These are phyloP conservation scores for Aristolochia contorta DNA, from an alignment of 164 flowering plant species.

Conservation along the genomic window DNA sequence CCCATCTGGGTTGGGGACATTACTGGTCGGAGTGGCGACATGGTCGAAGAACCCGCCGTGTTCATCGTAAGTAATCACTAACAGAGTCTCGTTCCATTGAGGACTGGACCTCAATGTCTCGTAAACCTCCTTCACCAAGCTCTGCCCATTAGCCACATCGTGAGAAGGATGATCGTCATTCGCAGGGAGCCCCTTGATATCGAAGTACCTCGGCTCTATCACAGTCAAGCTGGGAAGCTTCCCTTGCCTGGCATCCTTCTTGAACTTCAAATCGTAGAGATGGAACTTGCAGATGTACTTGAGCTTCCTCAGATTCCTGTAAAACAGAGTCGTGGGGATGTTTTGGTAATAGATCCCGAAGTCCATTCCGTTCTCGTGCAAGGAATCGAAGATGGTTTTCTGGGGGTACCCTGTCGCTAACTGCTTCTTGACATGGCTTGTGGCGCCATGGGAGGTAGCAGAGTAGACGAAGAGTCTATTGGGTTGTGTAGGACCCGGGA, in stretches of 20 bases:
- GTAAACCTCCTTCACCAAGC: conserved; percentile 85
- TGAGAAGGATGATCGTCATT: conserved; percentile 95
- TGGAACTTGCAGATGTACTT: conserved; percentile 72
- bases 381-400: conserved; percentile 78
- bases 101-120: conserved; percentile 78
- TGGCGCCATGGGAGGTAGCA: conserved; percentile 85
- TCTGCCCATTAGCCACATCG: conserved; percentile 90
- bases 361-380: conserved; percentile 48
- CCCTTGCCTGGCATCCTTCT: conserved; percentile 66
- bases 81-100: conserved; percentile 86
- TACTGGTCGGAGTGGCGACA: conserved; percentile 55
- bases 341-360: conserved; percentile 75
- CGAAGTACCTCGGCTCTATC: conserved; percentile 89
- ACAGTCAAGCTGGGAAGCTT: conserved; percentile 67
- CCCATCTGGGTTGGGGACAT: conserved; percentile 88
- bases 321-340: conserved; percentile 71
- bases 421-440: conserved; percentile 61
- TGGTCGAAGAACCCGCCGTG: conserved; percentile 95
- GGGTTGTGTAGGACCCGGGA: conserved; percentile 94
- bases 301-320: conserved; percentile 67
- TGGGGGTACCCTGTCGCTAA: conserved; percentile 75
- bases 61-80: conserved; percentile 86
- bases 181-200: conserved; percentile 49
- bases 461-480: conserved; percentile 81
- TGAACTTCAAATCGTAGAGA: conserved; percentile 51